Evolutionary conservation across 345 rosid species (phyloP).

Genomic region (Camelina sativa): DNA sequence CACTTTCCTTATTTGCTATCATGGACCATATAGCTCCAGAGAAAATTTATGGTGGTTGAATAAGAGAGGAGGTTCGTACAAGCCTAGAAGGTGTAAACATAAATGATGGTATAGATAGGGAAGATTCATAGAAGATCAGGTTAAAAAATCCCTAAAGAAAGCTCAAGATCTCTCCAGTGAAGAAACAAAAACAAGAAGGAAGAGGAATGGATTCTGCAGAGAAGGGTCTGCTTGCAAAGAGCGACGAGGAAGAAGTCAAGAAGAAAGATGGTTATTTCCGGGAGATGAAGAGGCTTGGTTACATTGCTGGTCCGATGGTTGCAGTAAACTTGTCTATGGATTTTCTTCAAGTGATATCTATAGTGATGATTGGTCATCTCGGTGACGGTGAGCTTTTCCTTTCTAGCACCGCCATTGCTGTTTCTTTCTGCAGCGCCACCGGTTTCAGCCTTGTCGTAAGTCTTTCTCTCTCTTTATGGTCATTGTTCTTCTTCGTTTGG

Average conservation of each 20-base stretch:
- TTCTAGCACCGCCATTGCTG: constrained; percentile 79
- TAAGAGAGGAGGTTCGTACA: no score
- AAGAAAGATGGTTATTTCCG: constrained; percentile 21
- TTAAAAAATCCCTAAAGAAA: background rate
- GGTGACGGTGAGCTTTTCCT: constrained; percentile 74
- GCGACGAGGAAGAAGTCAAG: constrained; percentile 7
- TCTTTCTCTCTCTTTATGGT: background rate
- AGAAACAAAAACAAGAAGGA: background rate
- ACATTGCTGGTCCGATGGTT: constrained; percentile 73
- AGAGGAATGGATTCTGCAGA: constrained; percentile 42
- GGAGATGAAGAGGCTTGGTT: constrained; percentile 58
- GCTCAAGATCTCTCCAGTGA: background rate
- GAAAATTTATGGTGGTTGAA: no score
- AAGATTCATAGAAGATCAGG: no score
- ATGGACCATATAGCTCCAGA: no score
- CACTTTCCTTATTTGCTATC: no score
- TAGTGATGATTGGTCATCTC: constrained; percentile 85
- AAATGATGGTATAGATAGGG: no score
- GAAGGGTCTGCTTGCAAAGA: constrained; percentile 37
- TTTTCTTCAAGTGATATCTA: constrained; percentile 60
- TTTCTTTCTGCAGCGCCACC: constrained; percentile 68
- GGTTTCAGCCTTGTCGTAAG: constrained; percentile 79
- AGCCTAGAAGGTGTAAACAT: background rate
- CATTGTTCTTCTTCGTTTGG: no score
- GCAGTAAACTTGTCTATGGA: constrained; percentile 62